Percentiles rank a stretch among this genome's conserved stretches.
Conservation (phyloP, 441 rosid species). For the Metrosideros polymorpha region DNA sequence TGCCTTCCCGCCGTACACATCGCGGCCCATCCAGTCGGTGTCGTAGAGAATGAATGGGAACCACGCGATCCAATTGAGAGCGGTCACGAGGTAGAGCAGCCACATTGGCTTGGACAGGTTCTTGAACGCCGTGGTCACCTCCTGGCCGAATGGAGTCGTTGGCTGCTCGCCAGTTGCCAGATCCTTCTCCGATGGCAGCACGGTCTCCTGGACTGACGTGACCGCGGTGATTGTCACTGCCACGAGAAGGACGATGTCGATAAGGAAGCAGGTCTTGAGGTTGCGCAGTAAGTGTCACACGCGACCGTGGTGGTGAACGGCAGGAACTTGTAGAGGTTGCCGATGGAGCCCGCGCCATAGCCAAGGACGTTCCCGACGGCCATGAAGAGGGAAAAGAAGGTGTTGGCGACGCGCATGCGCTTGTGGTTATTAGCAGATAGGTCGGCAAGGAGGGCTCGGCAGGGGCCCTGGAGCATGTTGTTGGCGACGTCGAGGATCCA, state of each 20-base stretch:
- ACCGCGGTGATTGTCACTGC: constrained; percentile 36
- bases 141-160: constrained; percentile 23
- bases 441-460: constrained; percentile 89
- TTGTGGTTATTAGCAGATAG: constrained; percentile 44
- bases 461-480: constrained; percentile 75
- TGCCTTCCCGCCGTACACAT: constrained; percentile 69
- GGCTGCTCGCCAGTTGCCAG: constrained; percentile 3
- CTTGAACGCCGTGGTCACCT: constrained; percentile 39
- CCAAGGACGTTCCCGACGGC: constrained; percentile 89
- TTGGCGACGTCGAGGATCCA: constrained; percentile 97
- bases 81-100: constrained; percentile 66
- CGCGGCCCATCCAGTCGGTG: constrained; percentile 94
- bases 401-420: constrained; percentile 53
- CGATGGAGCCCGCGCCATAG: constrained; percentile 65
- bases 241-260: constrained; percentile 52
- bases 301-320: constrained; percentile 66
- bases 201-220: constrained; percentile 15
- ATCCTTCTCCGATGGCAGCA: constrained; percentile 17
- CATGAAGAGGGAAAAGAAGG: constrained; percentile 77
- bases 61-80: constrained; percentile 87
- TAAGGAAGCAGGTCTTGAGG: constrained; percentile 71
- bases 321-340: constrained; percentile 32
- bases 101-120: constrained; percentile 61
- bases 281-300: constrained; percentile 86
- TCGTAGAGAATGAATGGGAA: constrained; percentile 80